A percentile compares a stretch with the other conserved stretches of the same genome.
Evolutionary conservation across 176 grass and related monocot genomes (phyloP).

Genomic region (Oryza meyeriana): DNA sequence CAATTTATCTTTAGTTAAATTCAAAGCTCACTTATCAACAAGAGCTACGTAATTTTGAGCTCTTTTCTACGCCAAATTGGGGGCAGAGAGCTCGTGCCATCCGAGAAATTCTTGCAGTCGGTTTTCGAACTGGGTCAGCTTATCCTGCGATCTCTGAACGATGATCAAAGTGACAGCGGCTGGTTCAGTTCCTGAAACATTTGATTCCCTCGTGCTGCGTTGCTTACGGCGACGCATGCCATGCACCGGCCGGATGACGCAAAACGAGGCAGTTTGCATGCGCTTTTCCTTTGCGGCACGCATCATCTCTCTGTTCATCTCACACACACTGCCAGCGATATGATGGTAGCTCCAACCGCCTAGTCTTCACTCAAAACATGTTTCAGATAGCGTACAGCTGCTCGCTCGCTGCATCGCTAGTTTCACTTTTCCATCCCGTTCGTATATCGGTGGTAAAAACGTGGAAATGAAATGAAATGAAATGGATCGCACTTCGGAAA

Average conservation of each 20-base stretch:
- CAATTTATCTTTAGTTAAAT: background rate
- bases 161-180: background rate
- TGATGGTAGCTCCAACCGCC: conserved; percentile 26
- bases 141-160: background rate
- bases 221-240: background rate
- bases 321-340: background rate
- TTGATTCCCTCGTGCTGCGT: background rate
- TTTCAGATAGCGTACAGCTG: background rate
- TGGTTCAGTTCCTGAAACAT: background rate
- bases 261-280: background rate
- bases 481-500: background rate
- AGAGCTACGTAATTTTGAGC: background rate
- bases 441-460: background rate
- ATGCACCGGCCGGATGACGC: background rate
- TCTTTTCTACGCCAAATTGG: background rate
- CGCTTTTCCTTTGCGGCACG: background rate
- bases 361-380: conserved; percentile 33
- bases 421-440: background rate
- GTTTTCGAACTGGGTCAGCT: background rate
- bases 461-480: background rate
- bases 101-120: background rate
- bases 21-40: background rate
- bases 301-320: background rate
- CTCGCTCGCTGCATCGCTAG: background rate
- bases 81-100: too few species aligned